Base-by-base conservation (phyloP, 495 filamentous ascomycete genomes). In the Penicillium cosmopolitanum region DNA sequence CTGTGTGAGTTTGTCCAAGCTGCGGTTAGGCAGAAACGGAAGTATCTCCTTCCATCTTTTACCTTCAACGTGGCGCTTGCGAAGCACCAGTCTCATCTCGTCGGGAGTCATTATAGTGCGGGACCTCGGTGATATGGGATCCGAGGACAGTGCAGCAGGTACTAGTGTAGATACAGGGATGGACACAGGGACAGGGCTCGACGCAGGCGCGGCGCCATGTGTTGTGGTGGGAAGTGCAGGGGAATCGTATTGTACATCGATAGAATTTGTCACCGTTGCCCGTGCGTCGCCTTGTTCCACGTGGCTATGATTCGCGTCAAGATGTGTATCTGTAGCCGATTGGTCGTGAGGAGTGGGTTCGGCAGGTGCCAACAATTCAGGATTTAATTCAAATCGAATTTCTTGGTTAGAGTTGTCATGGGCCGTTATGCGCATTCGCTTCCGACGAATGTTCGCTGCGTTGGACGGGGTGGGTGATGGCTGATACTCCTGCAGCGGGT, bases 201-300 rank as follows among this genome's bases (percentile, higher is more conserved):
- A 48, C 23, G 46, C 46, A 48, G 19, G 46, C 46, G 46, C 46
- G 12, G 15, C 46, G n/a, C 9, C 46, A 13, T 48, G 21, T 21
- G 5, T 28, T 10, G 21, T 19, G 21, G 23, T 11, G 52, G 62
- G 25, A 50, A 36, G 16, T 53, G 58, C 35, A 62, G 53, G 15
- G 42, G 38, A 57, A 63, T 58, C 47, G 34, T 25, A 4, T 53
- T 53, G 55, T 51, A 31, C 42, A 51, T 50, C 21, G 28, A 48
- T 28, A 47, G 16, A 40, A 12, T 42, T n/a, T 56, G 55, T 48
- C 55, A 59, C 56, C 87, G 57, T 67, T 77, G 13, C 85, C 84
- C 8, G 82, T 84, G 12, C 73, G 74, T 57, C 82, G 81, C 16
- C 71, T 71, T 52, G 84, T 81, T 31, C 81, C 77, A 47, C 43